A percentile compares a stretch with the other conserved stretches of the same genome.
Evolutionary conservation across 2,329 filamentous ascomycete species (phyloP).

Genomic region (Raffaelea albimanens): DNA sequence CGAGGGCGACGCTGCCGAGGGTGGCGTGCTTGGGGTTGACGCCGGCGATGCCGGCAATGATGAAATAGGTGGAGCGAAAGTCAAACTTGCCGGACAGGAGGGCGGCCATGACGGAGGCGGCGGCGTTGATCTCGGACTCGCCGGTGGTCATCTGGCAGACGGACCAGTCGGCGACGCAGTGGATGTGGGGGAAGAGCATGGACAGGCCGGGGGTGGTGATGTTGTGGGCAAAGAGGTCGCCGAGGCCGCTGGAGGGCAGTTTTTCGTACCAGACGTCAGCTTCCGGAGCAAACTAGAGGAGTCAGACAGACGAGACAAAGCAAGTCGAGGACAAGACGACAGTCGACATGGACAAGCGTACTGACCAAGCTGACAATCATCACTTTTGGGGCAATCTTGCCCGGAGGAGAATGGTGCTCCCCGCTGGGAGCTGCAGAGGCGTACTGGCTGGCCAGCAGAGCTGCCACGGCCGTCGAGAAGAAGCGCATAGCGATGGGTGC

Average conservation of each 20-base stretch:
- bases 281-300: constrained; percentile 49
- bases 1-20: constrained; percentile 56
- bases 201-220: constrained; percentile 54
- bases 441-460: constrained; percentile 8
- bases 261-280: constrained; percentile 52
- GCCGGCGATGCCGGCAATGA: constrained; percentile 65
- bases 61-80: constrained; percentile 58
- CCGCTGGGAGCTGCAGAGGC: constrained; percentile 2
- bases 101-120: constrained; percentile 53
- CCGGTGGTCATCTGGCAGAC: constrained; percentile 63
- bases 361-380: constrained; percentile 54
- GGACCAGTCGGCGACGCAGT: constrained; percentile 50
- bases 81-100: constrained; percentile 54
- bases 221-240: constrained; percentile 45
- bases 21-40: constrained; percentile 60
- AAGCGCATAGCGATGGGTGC: constrained; percentile 13
- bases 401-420: neutral
- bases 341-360: neutral
- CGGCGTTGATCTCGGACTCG: constrained; percentile 67
- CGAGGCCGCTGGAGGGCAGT: constrained; percentile 33
- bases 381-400: constrained; percentile 44
- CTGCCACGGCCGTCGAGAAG: constrained; percentile 2
- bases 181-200: constrained; percentile 53
- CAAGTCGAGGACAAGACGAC: neutral
- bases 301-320: no score